A percentile compares a stretch with the other conserved stretches of the same genome.
Conservation (phyloP, 2,329 filamentous ascomycete species). For the Mariannaea sp. region DNA sequence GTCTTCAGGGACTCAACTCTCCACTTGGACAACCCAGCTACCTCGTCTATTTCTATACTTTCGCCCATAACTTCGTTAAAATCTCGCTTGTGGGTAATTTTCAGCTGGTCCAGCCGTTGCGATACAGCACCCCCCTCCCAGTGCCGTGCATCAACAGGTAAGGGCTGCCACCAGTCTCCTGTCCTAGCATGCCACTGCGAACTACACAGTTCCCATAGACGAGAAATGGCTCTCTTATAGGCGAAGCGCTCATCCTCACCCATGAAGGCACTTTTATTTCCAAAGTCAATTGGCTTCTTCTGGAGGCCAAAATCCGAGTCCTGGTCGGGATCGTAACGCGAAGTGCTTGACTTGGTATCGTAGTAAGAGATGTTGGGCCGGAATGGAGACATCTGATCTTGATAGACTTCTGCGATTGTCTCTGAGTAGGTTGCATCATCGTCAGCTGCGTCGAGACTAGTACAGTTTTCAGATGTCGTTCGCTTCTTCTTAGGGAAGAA, state of each 20-base stretch:
- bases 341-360: conserved; percentile 49
- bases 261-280: conserved; percentile 69
- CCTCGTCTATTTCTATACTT: conserved; percentile 44
- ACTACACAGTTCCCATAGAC: conserved; percentile 84
- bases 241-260: conserved; percentile 84
- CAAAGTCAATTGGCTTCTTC: conserved; percentile 63
- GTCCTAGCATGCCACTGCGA: conserved; percentile 70
- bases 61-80: conserved; percentile 41
- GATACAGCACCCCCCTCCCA: conserved; percentile 61
- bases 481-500: conserved; percentile 71
- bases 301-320: conserved; percentile 59
- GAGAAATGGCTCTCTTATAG: conserved; percentile 74
- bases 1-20: conserved; percentile 43
- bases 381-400: conserved; percentile 77
- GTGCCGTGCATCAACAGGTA: conserved; percentile 65
- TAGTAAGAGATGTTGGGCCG: conserved; percentile 77
- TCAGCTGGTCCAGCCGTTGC: conserved; percentile 23
- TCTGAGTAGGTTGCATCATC: conserved; percentile 50
- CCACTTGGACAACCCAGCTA: conserved; percentile 48
- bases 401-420: conserved; percentile 69
- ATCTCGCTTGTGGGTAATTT: conserved; percentile 4
- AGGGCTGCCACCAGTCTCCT: conserved; percentile 73
- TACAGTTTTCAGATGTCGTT: conserved; percentile 1
- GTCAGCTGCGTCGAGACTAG: conserved; percentile 27
- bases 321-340: conserved; percentile 60